Base-by-base conservation (phyloP, 2,329 filamentous ascomycete genomes). In the Mycosphaerella sp. region DNA sequence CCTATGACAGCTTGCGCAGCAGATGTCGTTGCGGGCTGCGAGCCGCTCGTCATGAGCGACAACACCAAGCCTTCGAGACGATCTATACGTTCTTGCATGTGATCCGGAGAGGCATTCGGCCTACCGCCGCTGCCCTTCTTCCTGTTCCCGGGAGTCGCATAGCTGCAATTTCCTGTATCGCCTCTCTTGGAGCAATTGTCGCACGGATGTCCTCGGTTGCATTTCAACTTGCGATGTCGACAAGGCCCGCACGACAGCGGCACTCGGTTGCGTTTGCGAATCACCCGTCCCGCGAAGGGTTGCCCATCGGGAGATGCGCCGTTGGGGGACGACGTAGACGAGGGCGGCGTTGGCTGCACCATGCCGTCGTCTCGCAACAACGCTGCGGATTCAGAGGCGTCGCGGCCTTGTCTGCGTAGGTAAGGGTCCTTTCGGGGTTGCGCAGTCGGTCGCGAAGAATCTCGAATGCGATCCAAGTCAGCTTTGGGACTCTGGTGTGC, bases 21-120 rank as follows among this genome's bases (percentile, higher is more conserved):
- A 46, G 81, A 81, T 14, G 77, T 70, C 3, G 78, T 76, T 21
- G 81, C 81, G 45, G 79, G 77, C 51, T 80, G 78, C 60, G 80
- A 77, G n/a, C 78, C 80, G 54, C 89, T 91, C 67, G 92, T 92
- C 92, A 97, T 96, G 67, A 97, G 73, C 29, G 89, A 95, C 61
- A 97, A 74, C 57, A 97, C 92, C 70, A 97, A 76, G 64, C 88
- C 87, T 78, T 97, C 92, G 62, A 97, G 79, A 65, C 92, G 83
- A 76, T 97, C 91, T 74, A 97, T 97, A 70, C 93, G 87, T 69
- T 95, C 95, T 75, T 97, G 92, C 92, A 97, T 96, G 72, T 96
- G 92, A 78, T 95, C 91, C 47, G 92, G 89, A 63, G 80, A 78
- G 53, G 79, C 78, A 44, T 65, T 68, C 2, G 65, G 49, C 17